Evolutionary conservation across 805 yeast genomes (phyloP).

Genomic region (Yamadazyma ubonensis): DNA sequence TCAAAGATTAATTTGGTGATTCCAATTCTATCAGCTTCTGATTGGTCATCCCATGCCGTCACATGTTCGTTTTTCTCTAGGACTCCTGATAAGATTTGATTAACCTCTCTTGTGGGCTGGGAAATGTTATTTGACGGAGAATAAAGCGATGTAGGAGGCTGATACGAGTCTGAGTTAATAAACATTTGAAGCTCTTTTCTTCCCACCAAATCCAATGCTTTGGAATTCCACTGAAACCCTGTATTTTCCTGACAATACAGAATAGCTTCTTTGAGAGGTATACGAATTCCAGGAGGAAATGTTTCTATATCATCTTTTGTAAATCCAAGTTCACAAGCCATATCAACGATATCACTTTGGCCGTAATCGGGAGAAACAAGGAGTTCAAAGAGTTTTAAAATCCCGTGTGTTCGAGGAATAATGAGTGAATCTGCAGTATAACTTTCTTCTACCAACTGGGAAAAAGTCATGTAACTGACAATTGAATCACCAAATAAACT

Average conservation of each 20-base stretch:
- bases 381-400: slow-evolving; percentile 61
- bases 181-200: slow-evolving; percentile 59
- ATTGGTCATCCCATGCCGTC: slow-evolving; percentile 67
- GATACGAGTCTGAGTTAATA: slow-evolving; percentile 16
- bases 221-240: slow-evolving; percentile 46
- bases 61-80: slow-evolving; percentile 44
- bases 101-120: slow-evolving; percentile 32
- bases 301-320: slow-evolving; percentile 55
- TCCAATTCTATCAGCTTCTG: slow-evolving; percentile 65
- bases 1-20: slow-evolving; percentile 73
- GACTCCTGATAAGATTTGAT: slow-evolving; percentile 37
- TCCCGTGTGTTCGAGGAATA: slow-evolving; percentile 64
- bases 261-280: slow-evolving; percentile 66
- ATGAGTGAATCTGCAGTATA: slow-evolving; percentile 57
- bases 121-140: slow-evolving; percentile 6
- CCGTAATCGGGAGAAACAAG: slow-evolving; percentile 54
- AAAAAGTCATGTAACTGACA: slow-evolving; percentile 60
- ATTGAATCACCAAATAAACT: slow-evolving; percentile 47
- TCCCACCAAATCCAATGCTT: slow-evolving; percentile 57
- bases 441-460: slow-evolving; percentile 63
- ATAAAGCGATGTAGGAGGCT: slow-evolving; percentile 16
- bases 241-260: slow-evolving; percentile 52
- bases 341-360: slow-evolving; percentile 54
- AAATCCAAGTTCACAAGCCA: slow-evolving; percentile 60
- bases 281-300: slow-evolving; percentile 67